A percentile compares a stretch with the other conserved stretches of the same genome.
Conservation (phyloP, 2,329 filamentous ascomycete species). For the Apiospora malaysiana region DNA sequence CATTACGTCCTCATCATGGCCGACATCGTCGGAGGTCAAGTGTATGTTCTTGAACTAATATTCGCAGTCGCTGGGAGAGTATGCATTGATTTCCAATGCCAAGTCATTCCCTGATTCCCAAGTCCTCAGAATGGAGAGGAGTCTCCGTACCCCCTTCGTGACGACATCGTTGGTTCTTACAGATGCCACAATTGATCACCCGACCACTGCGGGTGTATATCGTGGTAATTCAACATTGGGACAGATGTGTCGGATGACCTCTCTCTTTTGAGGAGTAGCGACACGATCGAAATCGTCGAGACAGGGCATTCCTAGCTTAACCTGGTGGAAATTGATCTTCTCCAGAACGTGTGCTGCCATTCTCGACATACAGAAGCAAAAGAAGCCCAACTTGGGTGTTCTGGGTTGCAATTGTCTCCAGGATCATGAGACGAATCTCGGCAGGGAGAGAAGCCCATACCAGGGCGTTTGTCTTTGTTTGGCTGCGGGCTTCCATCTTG, state of each 20-base stretch:
- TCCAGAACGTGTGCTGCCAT: conserved; percentile 41
- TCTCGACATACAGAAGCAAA: conserved; percentile 39
- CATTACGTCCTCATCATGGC: conserved; percentile 26
- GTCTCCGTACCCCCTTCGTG: not conserved
- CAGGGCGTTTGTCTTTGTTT: not conserved
- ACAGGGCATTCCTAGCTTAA: conserved; percentile 32
- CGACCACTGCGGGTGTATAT: not conserved
- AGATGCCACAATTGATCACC: not conserved
- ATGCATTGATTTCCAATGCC: not conserved
- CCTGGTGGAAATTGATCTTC: conserved; percentile 36
- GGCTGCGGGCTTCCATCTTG: not conserved
- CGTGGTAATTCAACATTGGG: conserved; percentile 38
- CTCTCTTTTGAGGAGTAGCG: conserved; percentile 27
- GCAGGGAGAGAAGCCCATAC: conserved; percentile 8
- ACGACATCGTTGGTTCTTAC: not conserved
- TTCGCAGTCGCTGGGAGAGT: not conserved
- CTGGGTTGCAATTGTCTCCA: conserved; percentile 34
- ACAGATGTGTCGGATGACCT: conserved; percentile 38
- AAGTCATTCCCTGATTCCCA: conserved; percentile 28
- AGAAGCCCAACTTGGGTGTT: conserved; percentile 40
- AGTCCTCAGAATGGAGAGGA: not conserved
- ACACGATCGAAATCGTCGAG: conserved; percentile 33
- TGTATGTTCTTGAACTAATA: not conserved
- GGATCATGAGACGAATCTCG: conserved; percentile 43
- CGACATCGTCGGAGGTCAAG: not conserved